Evolutionary conservation across 2,329 filamentous ascomycete species (phyloP).

Genomic region (Colletotrichum limetticola): DNA sequence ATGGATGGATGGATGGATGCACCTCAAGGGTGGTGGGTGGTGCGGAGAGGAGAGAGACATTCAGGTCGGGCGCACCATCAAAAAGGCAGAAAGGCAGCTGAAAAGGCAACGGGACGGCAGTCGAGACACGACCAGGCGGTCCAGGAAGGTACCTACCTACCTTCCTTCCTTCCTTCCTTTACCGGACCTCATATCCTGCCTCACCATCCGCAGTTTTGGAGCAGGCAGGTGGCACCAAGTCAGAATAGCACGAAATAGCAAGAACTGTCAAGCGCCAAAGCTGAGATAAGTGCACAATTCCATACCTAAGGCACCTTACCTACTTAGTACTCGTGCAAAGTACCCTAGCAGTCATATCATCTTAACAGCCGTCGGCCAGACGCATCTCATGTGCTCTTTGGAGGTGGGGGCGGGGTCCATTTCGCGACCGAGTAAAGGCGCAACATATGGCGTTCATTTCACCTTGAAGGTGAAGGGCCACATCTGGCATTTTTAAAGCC

Average conservation of each 20-base stretch:
- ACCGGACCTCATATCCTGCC: neutral
- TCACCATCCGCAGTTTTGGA: neutral
- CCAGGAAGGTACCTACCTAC: neutral
- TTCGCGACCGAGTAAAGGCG: neutral
- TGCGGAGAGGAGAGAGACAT: constrained; percentile 1
- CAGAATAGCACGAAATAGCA: neutral
- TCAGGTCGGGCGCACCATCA: constrained; percentile 9
- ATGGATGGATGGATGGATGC: neutral
- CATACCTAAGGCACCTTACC: neutral
- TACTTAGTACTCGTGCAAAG: neutral
- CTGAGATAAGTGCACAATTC: neutral
- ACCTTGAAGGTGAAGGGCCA: constrained; percentile 4
- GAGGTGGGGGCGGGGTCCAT: constrained; percentile 7
- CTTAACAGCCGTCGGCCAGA: neutral
- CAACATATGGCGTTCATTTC: neutral
- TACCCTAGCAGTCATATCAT: neutral
- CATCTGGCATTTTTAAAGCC: neutral
- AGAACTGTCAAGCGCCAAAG: neutral
- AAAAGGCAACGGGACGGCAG: constrained; percentile 12
- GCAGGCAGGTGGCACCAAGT: neutral
- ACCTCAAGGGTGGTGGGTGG: neutral
- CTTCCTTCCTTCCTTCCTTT: neutral
- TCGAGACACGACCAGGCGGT: neutral
- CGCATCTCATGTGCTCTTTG: neutral
- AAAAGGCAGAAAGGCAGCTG: constrained; percentile 4